Evolutionary conservation across 2,329 filamentous ascomycete species (phyloP).

Genomic region (Curvularia spicifera): DNA sequence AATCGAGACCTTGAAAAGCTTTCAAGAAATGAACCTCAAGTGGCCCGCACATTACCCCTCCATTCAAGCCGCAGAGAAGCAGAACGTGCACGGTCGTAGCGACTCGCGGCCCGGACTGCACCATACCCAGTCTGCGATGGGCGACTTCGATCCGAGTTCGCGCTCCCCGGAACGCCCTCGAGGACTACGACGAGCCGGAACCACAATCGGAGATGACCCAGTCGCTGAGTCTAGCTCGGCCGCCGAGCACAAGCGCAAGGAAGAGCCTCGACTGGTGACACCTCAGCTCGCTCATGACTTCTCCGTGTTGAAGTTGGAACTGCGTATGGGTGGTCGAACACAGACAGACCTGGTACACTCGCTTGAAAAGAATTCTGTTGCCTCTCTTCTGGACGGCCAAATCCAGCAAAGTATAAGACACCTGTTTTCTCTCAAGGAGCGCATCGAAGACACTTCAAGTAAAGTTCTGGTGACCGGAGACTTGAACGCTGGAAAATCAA

Average conservation of each 20-base stretch:
- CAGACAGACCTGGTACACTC: conserved; percentile 94
- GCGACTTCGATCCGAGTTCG: conserved; percentile 54
- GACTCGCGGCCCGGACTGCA: conserved; percentile 67
- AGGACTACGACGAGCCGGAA: conserved; percentile 71
- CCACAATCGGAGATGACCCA: conserved; percentile 65
- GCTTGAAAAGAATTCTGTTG: conserved; percentile 88
- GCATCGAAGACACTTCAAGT: conserved; percentile 96
- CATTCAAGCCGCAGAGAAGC: conserved; percentile 62
- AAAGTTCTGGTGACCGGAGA: conserved; percentile 97
- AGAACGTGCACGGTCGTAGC: conserved; percentile 50
- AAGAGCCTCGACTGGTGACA: conserved; percentile 84
- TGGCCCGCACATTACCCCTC: conserved; percentile 98
- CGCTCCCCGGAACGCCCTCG: conserved; percentile 56
- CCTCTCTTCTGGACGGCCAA: conserved; percentile 88
- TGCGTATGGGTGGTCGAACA: conserved; percentile 85
- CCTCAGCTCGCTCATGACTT: conserved; percentile 96
- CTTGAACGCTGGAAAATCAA: conserved; percentile 96
- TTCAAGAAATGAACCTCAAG: conserved; percentile 86
- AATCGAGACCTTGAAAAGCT: conserved; percentile 78
- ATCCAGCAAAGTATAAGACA: conserved; percentile 94
- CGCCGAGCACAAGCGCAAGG: conserved; percentile 65
- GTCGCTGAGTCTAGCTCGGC: conserved; percentile 75
- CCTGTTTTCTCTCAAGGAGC: conserved; percentile 81
- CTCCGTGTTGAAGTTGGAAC: conserved; percentile 90
- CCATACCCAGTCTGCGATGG: conserved; percentile 67